Percentiles rank a stretch among this genome's conserved stretches.
These are phyloP conservation scores for Macroventuria anomochaeta DNA, from an alignment of 2,329 filamentous ascomycete species.

Conservation along the genomic window DNA sequence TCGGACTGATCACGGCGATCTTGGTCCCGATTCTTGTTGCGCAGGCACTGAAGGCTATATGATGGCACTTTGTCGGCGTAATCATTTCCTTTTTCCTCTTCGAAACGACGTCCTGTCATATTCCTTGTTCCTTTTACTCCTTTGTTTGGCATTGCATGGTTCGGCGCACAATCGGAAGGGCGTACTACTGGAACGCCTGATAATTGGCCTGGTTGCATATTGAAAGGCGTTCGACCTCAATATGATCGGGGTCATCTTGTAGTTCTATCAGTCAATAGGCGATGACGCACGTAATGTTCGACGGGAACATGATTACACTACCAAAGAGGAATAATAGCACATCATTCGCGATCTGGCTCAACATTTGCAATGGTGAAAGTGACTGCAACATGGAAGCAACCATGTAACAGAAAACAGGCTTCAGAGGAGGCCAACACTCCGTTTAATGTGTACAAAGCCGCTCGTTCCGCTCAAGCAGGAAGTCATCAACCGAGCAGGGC, in stretches of 20 bases:
- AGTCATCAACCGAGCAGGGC: too few species aligned
- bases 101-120: not conserved
- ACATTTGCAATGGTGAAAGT: not conserved
- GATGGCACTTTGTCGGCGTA: slow-evolving; percentile 1
- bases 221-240: slow-evolving; percentile 1
- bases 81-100: not conserved
- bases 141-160: slow-evolving; percentile 21
- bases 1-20: slow-evolving; percentile 30
- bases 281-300: not conserved
- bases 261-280: not conserved
- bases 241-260: not conserved
- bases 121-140: not conserved
- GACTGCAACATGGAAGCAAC: too few species aligned
- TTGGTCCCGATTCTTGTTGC: slow-evolving; percentile 35
- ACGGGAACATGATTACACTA: not conserved
- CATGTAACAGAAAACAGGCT: too few species aligned
- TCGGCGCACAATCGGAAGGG: not conserved
- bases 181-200: not conserved
- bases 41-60: slow-evolving; percentile 28
- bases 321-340: not conserved
- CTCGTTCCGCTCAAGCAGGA: too few species aligned
- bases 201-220: slow-evolving; percentile 4
- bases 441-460: too few species aligned
- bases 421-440: too few species aligned
- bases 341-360: not conserved